Evolutionary conservation across 2,329 filamentous ascomycete species (phyloP), one percentile per base, ranked within the genome.

Genomic region (Pseudocercospora cruenta): DNA sequence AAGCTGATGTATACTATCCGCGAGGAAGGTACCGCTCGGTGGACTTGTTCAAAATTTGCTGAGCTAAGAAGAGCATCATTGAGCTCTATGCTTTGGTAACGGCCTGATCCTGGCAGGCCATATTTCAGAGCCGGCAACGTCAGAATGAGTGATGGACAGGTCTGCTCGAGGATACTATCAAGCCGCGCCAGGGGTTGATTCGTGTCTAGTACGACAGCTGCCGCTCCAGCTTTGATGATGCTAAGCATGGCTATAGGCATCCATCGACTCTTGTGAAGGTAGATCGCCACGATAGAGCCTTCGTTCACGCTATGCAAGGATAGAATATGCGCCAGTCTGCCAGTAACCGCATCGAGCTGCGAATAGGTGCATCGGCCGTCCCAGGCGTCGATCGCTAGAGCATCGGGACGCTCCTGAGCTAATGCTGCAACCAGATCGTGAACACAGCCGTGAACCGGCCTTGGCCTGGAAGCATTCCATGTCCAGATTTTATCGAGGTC

Each of bases 141-240:
- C 14, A 69, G 9, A n/a, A 69, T 31, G 0, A 69, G 54, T 31
- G 60, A 68, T 12, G 74, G 70, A 4, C 63, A 28, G 4, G 73
- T 70, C 57, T 77, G 71, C 7, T 68, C 31, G 1, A 71, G 66
- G 53, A 77, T 73, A 24, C 65, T 70, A 39, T 70, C 63, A 7
- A 76, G 68, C 16, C 76, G 71, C 21, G 68, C 71, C 12, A 62
- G 16, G 9, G 74, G 74, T 21, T 70, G 66, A 3, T 67, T 70
- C 16, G 71, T 66, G 49, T 77, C 75, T 58, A 76, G 70, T 22
- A 71, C 62, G 1, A 75, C 72, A 21, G 72, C 71, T 16, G 73
- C 69, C 8, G 67, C 73, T 31, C 76, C 75, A 12, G 72, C 73
- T 66, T 78, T 78, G 67, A 78, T 73, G n/a, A 67, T 62, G 28